phyloP scores from a whole-genome alignment of 805 yeast genomes.

The Torulaspora franciscae region DNA sequence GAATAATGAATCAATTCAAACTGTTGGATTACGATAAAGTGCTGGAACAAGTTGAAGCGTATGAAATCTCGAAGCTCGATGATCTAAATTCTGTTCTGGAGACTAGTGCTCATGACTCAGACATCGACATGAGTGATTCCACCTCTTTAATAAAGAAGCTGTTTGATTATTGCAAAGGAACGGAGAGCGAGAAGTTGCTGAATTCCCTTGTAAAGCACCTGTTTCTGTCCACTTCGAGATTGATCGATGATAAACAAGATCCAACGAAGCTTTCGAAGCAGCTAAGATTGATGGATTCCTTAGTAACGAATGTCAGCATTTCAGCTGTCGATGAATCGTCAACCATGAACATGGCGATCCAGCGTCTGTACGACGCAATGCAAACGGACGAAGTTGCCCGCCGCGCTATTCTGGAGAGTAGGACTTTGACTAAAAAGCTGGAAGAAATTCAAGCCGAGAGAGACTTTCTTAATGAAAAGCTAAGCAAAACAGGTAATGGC shows the following conservation, averaged over 20 bases:
- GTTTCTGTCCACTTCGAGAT: conserved; percentile 30
- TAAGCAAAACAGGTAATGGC: conserved; percentile 77
- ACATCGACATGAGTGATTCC: conserved; percentile 54
- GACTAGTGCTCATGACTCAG: conserved; percentile 22
- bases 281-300: conserved; percentile 59
- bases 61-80: conserved; percentile 42
- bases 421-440: conserved; percentile 48
- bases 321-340: conserved; percentile 49
- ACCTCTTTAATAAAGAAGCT: conserved; percentile 55
- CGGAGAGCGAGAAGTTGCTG: conserved; percentile 48
- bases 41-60: conserved; percentile 61
- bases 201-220: conserved; percentile 44
- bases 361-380: conserved; percentile 66
- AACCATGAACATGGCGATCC: conserved; percentile 76
- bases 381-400: conserved; percentile 87
- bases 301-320: conserved; percentile 61
- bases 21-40: conserved; percentile 57
- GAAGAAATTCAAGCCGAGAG: conserved; percentile 48
- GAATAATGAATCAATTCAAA: conserved; percentile 44
- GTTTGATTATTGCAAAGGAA: conserved; percentile 47
- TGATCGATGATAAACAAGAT: conserved; percentile 24
- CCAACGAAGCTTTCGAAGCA: conserved; percentile 32
- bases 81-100: conserved; percentile 32
- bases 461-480: conserved; percentile 61
- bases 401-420: conserved; percentile 60